Evolutionary conservation across 1,139 yeast genomes (phyloP), one percentile per base, ranked within the genome.

Genomic region (Saccharomyces hybrid): DNA sequence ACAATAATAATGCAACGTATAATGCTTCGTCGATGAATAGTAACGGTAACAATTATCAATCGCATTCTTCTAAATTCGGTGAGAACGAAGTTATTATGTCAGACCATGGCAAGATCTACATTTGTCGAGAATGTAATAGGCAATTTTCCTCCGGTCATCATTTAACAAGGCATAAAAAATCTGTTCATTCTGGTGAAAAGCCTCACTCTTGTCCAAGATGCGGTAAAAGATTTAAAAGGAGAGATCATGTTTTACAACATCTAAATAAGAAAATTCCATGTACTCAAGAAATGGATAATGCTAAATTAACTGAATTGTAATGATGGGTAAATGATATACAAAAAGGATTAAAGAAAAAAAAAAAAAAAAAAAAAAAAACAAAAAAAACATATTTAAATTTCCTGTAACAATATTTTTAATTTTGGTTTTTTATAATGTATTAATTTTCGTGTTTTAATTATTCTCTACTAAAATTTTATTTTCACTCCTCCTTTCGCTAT

Each of bases 221-320:
- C 54, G 69, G 66, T 5, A 67, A 67, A 51, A 62, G 60, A 38
- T 67, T 67, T 47, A 67, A 67, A 49, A 66, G 71, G 58, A 60
- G 68, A 34, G 71, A 67, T 54, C 71, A 67, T 61, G 71, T 67
- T 14, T 54, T 65, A 47, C 71, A 67, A 49, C 71, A 67, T 56
- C 57, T 67, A 50, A 65, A 66, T 48, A 67, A 67, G 44, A 67
- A 67, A 49, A 61, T 64, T 28, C 68, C 70, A 7, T 66, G 70
- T 51, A 60, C 59, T 9, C 60, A 57, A 49, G 60, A 57, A 34
- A 52, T 52, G 14, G 56, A 57, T 7, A 58, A 38, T 53, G 31
- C 32, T 53, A 25, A 57, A 56, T 14, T 50, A 54, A 38, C 56
- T 55, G 46, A 53, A 46, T 46, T 53, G 50, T 28, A 53, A 54